Evolutionary conservation across 495 filamentous ascomycete genomes (phyloP).

Genomic region (Podospora pseudopauciseta): DNA sequence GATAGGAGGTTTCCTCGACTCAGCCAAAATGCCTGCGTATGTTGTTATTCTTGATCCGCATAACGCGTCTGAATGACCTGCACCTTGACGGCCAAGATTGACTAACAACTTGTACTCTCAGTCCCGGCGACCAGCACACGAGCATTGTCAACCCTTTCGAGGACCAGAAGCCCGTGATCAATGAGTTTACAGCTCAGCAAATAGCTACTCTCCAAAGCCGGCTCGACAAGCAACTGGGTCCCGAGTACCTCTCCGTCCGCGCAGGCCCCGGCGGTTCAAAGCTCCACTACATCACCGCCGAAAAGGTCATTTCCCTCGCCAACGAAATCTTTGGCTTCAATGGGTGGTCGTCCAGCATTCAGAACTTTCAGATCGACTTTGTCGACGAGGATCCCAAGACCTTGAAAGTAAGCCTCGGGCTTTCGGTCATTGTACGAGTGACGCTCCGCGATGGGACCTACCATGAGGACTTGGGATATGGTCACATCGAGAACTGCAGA

Average conservation of each 20-base stretch:
- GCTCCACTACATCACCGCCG: conserved; percentile 85
- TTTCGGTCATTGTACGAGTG: conserved; percentile 85
- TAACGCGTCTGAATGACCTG: neutral
- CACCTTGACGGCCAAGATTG: neutral
- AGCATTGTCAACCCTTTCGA: conserved; percentile 69
- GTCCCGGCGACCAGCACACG: conserved; percentile 76
- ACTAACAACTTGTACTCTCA: conserved; percentile 38
- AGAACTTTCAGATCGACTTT: conserved; percentile 87
- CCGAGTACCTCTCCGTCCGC: conserved; percentile 88
- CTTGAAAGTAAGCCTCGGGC: conserved; percentile 71
- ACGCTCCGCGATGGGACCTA: conserved; percentile 87
- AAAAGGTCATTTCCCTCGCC: conserved; percentile 92
- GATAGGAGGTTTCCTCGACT: neutral
- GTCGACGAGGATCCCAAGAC: conserved; percentile 56
- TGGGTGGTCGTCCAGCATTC: conserved; percentile 90
- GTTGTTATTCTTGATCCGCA: conserved; percentile 29
- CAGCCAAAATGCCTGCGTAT: conserved; percentile 43
- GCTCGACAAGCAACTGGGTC: conserved; percentile 90
- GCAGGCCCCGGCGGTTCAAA: conserved; percentile 75
- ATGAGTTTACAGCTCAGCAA: conserved; percentile 80
- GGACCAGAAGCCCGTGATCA: conserved; percentile 61
- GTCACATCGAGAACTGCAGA: conserved; percentile 91
- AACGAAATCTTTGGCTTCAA: conserved; percentile 99
- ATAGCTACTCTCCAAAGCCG: conserved; percentile 83
- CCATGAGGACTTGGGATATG: conserved; percentile 96